Conservation (phyloP, 306 rosid species). For the Cajanus cajan region DNA sequence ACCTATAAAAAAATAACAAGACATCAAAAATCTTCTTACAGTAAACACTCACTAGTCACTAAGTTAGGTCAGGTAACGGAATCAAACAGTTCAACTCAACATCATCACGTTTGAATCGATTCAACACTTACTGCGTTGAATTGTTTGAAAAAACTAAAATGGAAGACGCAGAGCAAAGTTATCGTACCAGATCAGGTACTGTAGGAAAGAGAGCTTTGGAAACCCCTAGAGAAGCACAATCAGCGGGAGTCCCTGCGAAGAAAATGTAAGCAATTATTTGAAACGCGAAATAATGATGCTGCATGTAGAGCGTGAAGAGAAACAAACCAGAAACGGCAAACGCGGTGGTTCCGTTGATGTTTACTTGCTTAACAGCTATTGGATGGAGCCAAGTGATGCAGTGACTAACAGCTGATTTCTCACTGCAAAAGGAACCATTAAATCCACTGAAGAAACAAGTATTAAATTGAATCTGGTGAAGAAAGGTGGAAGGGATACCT, state of each 20-base stretch:
- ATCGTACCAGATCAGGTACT: slow-evolving; percentile 65
- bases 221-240: slow-evolving; percentile 82
- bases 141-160: too few species aligned
- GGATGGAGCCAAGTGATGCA: slow-evolving; percentile 75
- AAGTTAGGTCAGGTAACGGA: neutral
- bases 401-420: slow-evolving; percentile 82
- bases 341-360: slow-evolving; percentile 66
- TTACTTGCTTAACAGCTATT: slow-evolving; percentile 59
- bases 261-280: neutral
- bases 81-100: neutral
- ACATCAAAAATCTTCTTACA: neutral
- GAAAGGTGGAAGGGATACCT: slow-evolving; percentile 36
- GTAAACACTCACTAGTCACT: neutral
- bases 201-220: slow-evolving; percentile 73
- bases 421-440: slow-evolving; percentile 50
- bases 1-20: neutral
- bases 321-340: slow-evolving; percentile 70
- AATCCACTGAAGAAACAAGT: neutral
- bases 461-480: neutral
- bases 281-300: neutral
- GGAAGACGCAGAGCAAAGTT: neutral
- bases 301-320: neutral
- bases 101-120: too few species aligned
- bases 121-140: too few species aligned
- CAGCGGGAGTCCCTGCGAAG: slow-evolving; percentile 89